Base-by-base conservation (phyloP, 768 basidiomycete genomes). In the Cyclocybe cylindracea region DNA sequence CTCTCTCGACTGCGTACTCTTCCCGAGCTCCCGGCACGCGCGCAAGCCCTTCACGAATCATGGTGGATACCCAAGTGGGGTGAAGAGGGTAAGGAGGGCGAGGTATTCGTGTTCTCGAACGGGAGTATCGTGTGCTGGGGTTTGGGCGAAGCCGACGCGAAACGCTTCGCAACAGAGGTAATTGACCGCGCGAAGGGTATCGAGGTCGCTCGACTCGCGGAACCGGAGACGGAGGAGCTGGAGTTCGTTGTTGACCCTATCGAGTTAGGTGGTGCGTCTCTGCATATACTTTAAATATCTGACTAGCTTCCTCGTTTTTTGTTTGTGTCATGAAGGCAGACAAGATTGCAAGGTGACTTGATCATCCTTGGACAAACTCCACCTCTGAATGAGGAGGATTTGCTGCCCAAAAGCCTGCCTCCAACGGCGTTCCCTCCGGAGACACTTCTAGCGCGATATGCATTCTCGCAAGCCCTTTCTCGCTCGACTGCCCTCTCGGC, bases 91-190 rank as follows among this genome's bases (percentile, higher is more conserved):
- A 71, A 71, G 50, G 77, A 84, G 49, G 94, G 93, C 11, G 94
- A 97, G 66, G 73, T 94, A 9, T 96, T 95, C 66, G 79, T 97
- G 10, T 97, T 97, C 65, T 78, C 80, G 14, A 93, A 91, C 57
- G 94, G 94, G 2, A 90, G 84, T 58, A 87, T 93, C 51, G 94
- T 97, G 5, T 92, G 86, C 59, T 97, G 94, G 94, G 93, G 92
- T 5, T 69, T 94, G 48, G 80, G 76, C 10, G 91, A 94, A 66
- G 77, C 77, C 7, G 89, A 89, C 36, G 94, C 89, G 2, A 76
- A 73, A 53, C 71, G 69, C 42, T 94, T 95, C 66, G 79, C 84
- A 18, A 66, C 70, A 19, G 77, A 89, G 46, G 77, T 94, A 31
- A 73, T 92, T 41, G 68, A 70, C 36, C 76, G 70, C 18, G 76